Percentiles rank a stretch among this genome's conserved stretches.
phyloP scores from a whole-genome alignment of 768 basidiomycete genomes.

The Tylopilus sp. region DNA sequence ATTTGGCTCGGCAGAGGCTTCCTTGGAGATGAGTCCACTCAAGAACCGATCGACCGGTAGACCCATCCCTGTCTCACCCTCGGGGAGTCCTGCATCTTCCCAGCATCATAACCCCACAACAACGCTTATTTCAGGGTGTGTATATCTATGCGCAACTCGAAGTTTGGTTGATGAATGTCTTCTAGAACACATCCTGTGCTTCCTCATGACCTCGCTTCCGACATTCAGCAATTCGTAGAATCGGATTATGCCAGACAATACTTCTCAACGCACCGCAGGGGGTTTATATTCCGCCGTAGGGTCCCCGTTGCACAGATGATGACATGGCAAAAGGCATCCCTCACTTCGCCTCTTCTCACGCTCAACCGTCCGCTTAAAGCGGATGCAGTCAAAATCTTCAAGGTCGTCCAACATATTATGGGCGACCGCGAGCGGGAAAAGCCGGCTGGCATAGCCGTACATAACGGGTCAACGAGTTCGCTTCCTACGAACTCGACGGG shows the following conservation, averaged over 20 bases:
- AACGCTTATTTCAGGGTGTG: slow-evolving; percentile 66
- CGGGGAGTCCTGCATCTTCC: slow-evolving; percentile 23
- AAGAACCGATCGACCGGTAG: slow-evolving; percentile 58
- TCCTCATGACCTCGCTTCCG: slow-evolving; percentile 74
- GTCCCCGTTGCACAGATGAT: slow-evolving; percentile 86
- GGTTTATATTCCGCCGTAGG: slow-evolving; percentile 78
- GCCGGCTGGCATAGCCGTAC: slow-evolving; percentile 44
- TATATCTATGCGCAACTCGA: slow-evolving; percentile 2
- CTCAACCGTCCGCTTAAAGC: slow-evolving; percentile 62
- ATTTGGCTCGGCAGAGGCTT: slow-evolving; percentile 46
- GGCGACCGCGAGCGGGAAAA: slow-evolving; percentile 82
- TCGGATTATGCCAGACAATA: slow-evolving; percentile 84
- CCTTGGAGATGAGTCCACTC: slow-evolving; percentile 70
- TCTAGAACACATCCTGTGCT: slow-evolving; percentile 71
- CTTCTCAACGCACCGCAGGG: slow-evolving; percentile 87
- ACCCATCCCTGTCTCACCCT: slow-evolving; percentile 58
- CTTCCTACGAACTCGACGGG: slow-evolving; percentile 41
- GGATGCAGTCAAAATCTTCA: slow-evolving; percentile 84
- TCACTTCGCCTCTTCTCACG: slow-evolving; percentile 72
- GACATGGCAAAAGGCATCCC: slow-evolving; percentile 83
- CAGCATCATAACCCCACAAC: slow-evolving; percentile 31
- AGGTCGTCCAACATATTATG: slow-evolving; percentile 90
- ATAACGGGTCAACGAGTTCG: slow-evolving; percentile 42
- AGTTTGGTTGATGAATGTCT: slow-evolving; percentile 10
- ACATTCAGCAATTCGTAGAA: slow-evolving; percentile 85